Evolutionary conservation across 2,329 filamentous ascomycete genomes (phyloP), one percentile per base, ranked within the genome.

Genomic region (Allantophomopsis lycopodina): DNA sequence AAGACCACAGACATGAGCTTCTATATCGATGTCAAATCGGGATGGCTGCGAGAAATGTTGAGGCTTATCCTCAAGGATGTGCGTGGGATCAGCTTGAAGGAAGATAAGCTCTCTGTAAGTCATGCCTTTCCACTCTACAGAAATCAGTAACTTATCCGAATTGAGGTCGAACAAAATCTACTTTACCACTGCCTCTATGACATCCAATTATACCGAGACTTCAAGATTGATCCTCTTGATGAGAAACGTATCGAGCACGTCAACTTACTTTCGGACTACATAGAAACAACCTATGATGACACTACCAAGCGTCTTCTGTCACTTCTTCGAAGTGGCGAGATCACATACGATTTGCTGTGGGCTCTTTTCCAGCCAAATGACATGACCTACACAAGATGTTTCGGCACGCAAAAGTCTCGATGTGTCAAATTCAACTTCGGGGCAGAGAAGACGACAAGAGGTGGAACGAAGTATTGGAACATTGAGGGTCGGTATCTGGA

Each of bases 281-380:
- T 39, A 14, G 20, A 35, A 17, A 35, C 13, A 23, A 35, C 31
- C 13, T 41, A 38, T 42, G 15, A 13, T 35, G 16, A 36, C 15
- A 38, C 41, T 16, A 18, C 16, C 14, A 40, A 15, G 33, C 28
- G 52, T 42, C 46, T 56, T 40, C 18, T 44, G 17, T 48, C 45
- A 42, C 48, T 55, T 42, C 42, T 56, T 15, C 37, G 47, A 42
- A 38, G 47, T 35, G 30, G 38, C 14, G 13, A 54, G 40, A 55
- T 57, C 47, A 57, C 46, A 31, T 57, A 54, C 45, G 48, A 57
- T 42, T 47, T 57, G 39, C 49, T 58, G 17, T 56, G 46, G 51
- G 49, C 49, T 21, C 46, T 58, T 32, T 58, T 58, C 41, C 56
- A 56, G 42, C 49, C 51, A 33, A 49, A 50, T 35, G 47, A 21